These are phyloP conservation scores for Cutaneotrichosporon cyanovorans DNA, from an alignment of 1,284 basidiomycete genomes.

Conservation along the genomic window DNA sequence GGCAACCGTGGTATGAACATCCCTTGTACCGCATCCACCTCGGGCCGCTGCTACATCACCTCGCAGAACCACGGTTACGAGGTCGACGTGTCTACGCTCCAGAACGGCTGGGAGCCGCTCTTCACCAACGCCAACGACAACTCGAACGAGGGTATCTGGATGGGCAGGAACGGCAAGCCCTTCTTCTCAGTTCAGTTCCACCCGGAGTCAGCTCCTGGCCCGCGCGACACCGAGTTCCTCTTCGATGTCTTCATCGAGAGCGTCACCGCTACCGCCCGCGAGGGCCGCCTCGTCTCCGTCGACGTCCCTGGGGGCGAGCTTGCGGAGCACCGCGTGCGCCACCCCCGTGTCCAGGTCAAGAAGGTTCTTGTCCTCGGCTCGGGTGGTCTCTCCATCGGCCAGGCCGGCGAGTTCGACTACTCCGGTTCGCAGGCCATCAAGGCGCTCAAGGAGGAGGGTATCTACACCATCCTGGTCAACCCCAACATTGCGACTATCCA, in stretches of 20 bases:
- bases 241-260: constrained; percentile 96
- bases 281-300: constrained; percentile 65
- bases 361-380: constrained; percentile 97
- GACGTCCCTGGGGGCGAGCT: constrained; percentile 79
- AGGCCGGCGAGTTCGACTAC: constrained; percentile 99
- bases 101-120: constrained; percentile 81
- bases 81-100: constrained; percentile 75
- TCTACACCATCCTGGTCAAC: constrained; percentile 97
- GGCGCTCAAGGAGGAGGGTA: constrained; percentile 95
- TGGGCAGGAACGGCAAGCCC: constrained; percentile 64
- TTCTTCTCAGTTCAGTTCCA: constrained; percentile 99
- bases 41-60: constrained; percentile 96
- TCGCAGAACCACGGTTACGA: constrained; percentile 99
- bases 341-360: constrained; percentile 68
- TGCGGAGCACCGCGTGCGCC: constrained; percentile 62
- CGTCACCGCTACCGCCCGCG: constrained; percentile 65
- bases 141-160: constrained; percentile 97
- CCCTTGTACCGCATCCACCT: constrained; percentile 88
- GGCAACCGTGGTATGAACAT: constrained; percentile 99
- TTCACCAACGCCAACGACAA: constrained; percentile 96
- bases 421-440: constrained; percentile 99
- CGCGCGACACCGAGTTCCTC: constrained; percentile 95
- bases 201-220: constrained; percentile 97
- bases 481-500: constrained; percentile 99
- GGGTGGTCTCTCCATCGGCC: constrained; percentile 95